Percentiles rank a stretch among this genome's conserved stretches.
These are phyloP conservation scores for Herpomyces periplanetae DNA, from an alignment of 2,329 filamentous ascomycete species.

Conservation along the genomic window DNA sequence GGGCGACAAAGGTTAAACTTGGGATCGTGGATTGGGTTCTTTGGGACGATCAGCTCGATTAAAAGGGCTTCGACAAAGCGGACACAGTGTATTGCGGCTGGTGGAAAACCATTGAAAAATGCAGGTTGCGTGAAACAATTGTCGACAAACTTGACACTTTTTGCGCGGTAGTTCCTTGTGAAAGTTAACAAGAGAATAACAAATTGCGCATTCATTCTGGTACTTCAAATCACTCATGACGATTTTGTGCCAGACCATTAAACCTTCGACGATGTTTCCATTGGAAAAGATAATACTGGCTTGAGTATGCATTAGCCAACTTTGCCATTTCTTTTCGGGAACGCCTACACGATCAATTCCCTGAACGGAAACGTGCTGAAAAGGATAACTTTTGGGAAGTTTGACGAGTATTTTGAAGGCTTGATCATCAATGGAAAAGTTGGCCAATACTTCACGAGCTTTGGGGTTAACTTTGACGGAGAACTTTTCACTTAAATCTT, in stretches of 20 bases:
- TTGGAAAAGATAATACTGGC: conserved; percentile 79
- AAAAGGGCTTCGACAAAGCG: conserved; percentile 64
- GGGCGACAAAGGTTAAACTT: no score
- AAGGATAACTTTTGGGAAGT: conserved; percentile 41
- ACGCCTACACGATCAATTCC: conserved; percentile 52
- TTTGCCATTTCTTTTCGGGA: conserved; percentile 63
- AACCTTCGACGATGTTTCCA: conserved; percentile 48
- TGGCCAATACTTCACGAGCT: conserved; percentile 36
- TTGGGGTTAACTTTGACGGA: conserved; percentile 27
- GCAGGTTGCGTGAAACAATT: conserved; percentile 59
- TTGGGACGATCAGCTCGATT: no score
- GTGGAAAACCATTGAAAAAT: conserved; percentile 90
- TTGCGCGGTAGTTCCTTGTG: conserved; percentile 77
- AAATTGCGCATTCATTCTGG: conserved; percentile 80
- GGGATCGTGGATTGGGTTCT: no score
- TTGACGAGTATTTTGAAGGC: conserved; percentile 43
- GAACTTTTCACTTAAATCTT: conserved; percentile 14
- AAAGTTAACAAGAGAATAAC: conserved; percentile 63
- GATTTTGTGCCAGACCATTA: conserved; percentile 51
- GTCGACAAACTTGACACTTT: conserved; percentile 60
- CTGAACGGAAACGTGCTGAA: conserved; percentile 33
- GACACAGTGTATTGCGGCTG: conserved; percentile 64
- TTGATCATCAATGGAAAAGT: conserved; percentile 58
- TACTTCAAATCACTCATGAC: conserved; percentile 59
- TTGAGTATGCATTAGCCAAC: conserved; percentile 53